phyloP scores from a whole-genome alignment of 2,329 filamentous ascomycete species.

The Aspergillus persii region DNA sequence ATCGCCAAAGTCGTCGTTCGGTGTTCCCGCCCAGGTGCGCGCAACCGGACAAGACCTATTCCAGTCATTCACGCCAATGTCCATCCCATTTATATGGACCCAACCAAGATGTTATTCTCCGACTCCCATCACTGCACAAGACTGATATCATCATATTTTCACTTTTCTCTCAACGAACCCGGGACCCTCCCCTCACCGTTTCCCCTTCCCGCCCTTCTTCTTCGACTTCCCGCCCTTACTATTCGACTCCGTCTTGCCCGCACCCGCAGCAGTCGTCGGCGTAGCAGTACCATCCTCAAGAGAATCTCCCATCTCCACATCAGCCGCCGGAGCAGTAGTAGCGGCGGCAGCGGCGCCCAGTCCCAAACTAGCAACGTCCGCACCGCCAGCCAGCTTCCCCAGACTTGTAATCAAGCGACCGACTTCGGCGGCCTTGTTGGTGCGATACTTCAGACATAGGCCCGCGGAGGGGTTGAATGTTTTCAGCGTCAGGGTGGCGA shows the following conservation, averaged over 20 bases:
- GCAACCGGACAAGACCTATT: background rate
- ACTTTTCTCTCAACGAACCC: background rate
- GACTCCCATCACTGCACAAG: background rate
- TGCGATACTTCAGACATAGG: slow-evolving; percentile 84
- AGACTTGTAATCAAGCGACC: slow-evolving; percentile 74
- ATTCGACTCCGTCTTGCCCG: slow-evolving; percentile 19
- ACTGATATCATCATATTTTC: background rate
- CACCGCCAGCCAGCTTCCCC: slow-evolving; percentile 68
- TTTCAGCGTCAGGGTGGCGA: slow-evolving; percentile 77
- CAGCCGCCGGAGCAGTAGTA: slow-evolving; percentile 26
- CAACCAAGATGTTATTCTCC: background rate
- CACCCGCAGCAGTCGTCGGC: slow-evolving; percentile 22
- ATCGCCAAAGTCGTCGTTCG: background rate
- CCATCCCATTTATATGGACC: background rate
- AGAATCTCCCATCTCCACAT: slow-evolving; percentile 36
- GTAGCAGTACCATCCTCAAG: slow-evolving; percentile 29
- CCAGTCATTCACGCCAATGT: background rate
- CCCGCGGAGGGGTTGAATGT: slow-evolving; percentile 83
- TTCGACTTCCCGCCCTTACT: slow-evolving; percentile 35
- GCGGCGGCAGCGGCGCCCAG: slow-evolving; percentile 26
- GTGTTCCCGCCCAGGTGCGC: background rate
- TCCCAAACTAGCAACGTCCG: slow-evolving; percentile 59
- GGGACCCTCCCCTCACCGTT: slow-evolving; percentile 51
- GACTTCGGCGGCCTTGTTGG: slow-evolving; percentile 87
- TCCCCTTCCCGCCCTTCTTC: slow-evolving; percentile 72